Evolutionary conservation across 2,329 filamentous ascomycete genomes (phyloP), one percentile per base, ranked within the genome.

Genomic region (Diplodia intermedia): DNA sequence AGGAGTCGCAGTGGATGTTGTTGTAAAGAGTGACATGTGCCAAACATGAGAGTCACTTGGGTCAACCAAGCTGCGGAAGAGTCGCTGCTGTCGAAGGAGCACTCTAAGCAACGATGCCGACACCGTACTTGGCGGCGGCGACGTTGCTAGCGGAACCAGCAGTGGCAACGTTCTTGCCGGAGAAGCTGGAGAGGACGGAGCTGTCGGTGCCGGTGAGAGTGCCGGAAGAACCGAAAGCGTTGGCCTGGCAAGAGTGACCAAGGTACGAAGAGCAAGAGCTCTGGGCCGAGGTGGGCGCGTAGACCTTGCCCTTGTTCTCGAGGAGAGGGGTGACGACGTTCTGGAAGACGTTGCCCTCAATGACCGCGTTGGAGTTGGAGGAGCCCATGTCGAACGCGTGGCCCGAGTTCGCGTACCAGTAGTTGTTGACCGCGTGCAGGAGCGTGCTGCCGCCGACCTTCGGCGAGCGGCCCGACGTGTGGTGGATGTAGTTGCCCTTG

Each of bases 381-480:
- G 56, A 62, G 69, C 75, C 77, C 66, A 75, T 75, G 70, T 87
- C 87, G 74, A 89, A 88, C n/a, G 86, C 84, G 77, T 89, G 87
- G 60, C 84, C 84, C 23, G 77, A 75, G 76, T 83, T 85, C 73
- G 83, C 80, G 74, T 86, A 81, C 79, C 82, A 88, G 82, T 85
- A 87, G 82, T 88, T 89, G 84, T 88, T 88, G 75, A 87, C 85
- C 52, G 84, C 85, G 77, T 89, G 87, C 65, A 89, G 79, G 54
- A 87, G 82, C 66, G 86, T 86, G 75, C 85, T 85, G 23, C 81
- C 81, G 67, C 77, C 79, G 26, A 89, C 80, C 79, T 88, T 88
- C 71, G 86, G 87, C 14, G 80, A 79, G 65, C 87, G 86, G 68
- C 86, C 87, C 14, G 81, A 84, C 60, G 83, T 84, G 76, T 86